Evolutionary conservation across 2,329 filamentous ascomycete species (phyloP).

Genomic region (Ophiostoma perfectum): DNA sequence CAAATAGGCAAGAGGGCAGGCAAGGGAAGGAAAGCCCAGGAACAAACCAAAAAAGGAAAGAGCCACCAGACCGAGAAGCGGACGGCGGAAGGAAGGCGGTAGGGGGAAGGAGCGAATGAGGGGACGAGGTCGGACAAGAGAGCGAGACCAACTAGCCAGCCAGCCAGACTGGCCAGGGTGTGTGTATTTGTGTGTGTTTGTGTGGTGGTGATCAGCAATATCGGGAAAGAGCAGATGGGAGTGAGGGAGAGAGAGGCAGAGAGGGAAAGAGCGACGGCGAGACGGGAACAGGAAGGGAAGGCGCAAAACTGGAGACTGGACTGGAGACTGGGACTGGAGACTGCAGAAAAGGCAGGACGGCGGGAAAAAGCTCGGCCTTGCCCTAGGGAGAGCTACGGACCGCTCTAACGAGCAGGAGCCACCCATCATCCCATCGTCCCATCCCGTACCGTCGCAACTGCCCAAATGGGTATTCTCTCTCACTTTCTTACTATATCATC

Average conservation of each 20-base stretch:
- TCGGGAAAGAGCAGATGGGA: constrained; percentile 12
- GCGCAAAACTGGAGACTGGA: constrained; percentile 12
- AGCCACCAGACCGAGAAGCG: constrained; percentile 15
- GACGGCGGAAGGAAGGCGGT: constrained; percentile 18
- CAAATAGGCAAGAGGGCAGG: not conserved
- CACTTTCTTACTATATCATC: not conserved
- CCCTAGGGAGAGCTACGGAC: constrained; percentile 16
- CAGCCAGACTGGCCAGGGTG: constrained; percentile 8
- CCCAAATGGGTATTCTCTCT: not conserved
- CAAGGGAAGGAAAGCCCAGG: not conserved
- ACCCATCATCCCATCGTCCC: constrained; percentile 18
- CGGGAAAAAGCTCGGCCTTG: constrained; percentile 10
- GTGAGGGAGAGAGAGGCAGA: not conserved
- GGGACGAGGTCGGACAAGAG: not conserved
- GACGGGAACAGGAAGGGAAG: not conserved
- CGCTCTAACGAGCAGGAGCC: constrained; percentile 19
- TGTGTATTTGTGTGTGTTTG: not conserved
- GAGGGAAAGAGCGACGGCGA: not conserved
- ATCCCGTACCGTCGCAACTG: not conserved
- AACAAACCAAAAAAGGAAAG: constrained; percentile 11
- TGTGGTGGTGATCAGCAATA: constrained; percentile 20
- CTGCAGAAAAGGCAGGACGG: not conserved
- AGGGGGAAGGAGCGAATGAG: constrained; percentile 1
- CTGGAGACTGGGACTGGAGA: not conserved
- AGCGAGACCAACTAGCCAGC: constrained; percentile 3